Percentiles rank a stretch among this genome's conserved stretches.
These are phyloP conservation scores for Mycena venus DNA, from an alignment of 768 basidiomycete genomes.

Conservation along the genomic window DNA sequence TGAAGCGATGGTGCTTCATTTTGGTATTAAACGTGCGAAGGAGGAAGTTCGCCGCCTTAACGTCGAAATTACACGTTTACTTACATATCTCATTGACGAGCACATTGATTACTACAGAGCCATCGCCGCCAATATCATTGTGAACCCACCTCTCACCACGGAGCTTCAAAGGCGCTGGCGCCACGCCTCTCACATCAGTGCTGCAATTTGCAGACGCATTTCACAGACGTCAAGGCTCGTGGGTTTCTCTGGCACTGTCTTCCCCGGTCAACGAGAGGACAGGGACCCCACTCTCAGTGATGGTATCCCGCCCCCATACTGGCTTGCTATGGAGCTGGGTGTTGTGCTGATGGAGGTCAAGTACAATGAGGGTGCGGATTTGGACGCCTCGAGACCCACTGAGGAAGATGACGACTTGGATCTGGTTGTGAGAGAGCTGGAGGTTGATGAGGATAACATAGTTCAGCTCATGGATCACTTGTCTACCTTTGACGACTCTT, in stretches of 20 bases:
- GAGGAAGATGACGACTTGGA: background rate
- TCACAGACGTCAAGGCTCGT: background rate
- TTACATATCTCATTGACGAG: background rate
- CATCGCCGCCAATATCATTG: background rate
- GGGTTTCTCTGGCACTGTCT: background rate
- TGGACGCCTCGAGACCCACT: background rate
- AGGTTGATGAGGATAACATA: background rate
- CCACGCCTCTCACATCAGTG: background rate
- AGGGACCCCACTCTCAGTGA: background rate
- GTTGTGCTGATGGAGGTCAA: background rate
- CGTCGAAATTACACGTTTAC: background rate
- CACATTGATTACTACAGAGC: background rate
- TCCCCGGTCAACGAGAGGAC: background rate
- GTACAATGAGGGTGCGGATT: background rate
- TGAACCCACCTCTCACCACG: background rate
- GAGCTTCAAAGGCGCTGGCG: conserved; percentile 1
- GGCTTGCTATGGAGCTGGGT: background rate
- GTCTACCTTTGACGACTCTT: background rate
- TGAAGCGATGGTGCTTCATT: background rate
- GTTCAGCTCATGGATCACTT: conserved; percentile 7
- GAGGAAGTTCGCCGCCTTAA: background rate
- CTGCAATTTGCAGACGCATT: background rate
- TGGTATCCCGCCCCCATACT: background rate
- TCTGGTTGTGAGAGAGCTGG: background rate
- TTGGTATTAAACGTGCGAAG: background rate